Conservation (phyloP, 306 rosid genomes). For the Cicer arietinum region DNA sequence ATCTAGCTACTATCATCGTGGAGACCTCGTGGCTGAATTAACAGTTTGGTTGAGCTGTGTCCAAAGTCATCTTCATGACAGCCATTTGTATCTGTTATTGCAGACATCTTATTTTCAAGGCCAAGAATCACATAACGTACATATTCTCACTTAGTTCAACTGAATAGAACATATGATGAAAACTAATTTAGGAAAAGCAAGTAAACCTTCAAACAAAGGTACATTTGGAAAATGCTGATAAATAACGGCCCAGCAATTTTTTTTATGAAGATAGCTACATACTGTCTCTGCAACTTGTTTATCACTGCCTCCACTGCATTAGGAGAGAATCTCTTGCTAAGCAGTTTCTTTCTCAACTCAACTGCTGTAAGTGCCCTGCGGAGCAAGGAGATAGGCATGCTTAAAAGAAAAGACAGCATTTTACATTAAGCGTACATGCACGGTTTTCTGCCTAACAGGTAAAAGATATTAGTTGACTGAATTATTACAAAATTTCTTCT, state of each 20-base stretch:
- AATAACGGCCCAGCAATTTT: slow-evolving; percentile 27
- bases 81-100: slow-evolving; percentile 2
- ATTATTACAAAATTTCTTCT: not conserved
- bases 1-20: not conserved
- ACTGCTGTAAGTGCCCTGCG: slow-evolving; percentile 81
- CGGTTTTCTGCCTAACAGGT: not conserved
- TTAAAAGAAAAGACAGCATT: slow-evolving; percentile 27
- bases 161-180: slow-evolving; percentile 1
- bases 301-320: slow-evolving; percentile 65
- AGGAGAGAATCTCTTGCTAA: slow-evolving; percentile 61
- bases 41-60: slow-evolving; percentile 6
- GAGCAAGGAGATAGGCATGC: slow-evolving; percentile 32
- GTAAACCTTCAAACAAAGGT: slow-evolving; percentile 5
- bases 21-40: slow-evolving; percentile 24
- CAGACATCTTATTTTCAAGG: slow-evolving; percentile 36
- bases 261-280: slow-evolving; percentile 37
- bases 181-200: slow-evolving; percentile 23
- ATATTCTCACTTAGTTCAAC: slow-evolving; percentile 10
- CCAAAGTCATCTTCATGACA: slow-evolving; percentile 19
- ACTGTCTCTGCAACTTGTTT: slow-evolving; percentile 72
- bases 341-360: slow-evolving; percentile 77
- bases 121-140: slow-evolving; percentile 13
- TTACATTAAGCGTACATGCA: slow-evolving; percentile 19
- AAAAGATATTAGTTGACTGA: slow-evolving; percentile 26
- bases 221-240: slow-evolving; percentile 30